Percentiles rank a stretch among this genome's conserved stretches.
These are phyloP conservation scores for Diaporthe eres DNA, from an alignment of 2,329 filamentous ascomycete species.

Conservation along the genomic window DNA sequence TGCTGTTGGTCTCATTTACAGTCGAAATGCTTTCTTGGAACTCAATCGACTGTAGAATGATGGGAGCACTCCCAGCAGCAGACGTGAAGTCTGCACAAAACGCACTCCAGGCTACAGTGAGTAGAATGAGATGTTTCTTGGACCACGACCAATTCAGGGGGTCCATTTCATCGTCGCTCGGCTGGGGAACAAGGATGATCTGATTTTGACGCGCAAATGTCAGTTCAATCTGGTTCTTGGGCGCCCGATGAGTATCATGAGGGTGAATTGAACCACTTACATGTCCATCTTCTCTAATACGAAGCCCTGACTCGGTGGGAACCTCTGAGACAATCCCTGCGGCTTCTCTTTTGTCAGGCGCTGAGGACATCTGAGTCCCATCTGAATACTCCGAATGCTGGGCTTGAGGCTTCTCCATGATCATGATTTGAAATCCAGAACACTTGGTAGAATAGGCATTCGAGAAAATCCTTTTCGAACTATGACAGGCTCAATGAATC, in stretches of 20 bases:
- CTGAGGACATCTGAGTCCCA: background rate
- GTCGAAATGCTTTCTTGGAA: slow-evolving; percentile 4
- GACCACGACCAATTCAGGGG: slow-evolving; percentile 44
- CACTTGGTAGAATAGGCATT: background rate
- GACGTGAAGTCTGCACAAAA: slow-evolving; percentile 43
- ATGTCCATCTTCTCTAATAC: slow-evolving; percentile 21
- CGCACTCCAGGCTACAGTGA: slow-evolving; percentile 41
- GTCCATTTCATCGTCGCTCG: slow-evolving; percentile 41
- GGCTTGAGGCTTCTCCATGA: slow-evolving; percentile 22
- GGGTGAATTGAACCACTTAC: background rate
- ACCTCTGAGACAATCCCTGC: background rate
- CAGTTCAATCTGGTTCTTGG: background rate
- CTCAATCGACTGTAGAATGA: slow-evolving; percentile 15
- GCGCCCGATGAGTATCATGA: too few species aligned
- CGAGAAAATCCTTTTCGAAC: background rate
- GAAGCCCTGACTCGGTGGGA: background rate
- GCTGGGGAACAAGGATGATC: slow-evolving; percentile 35
- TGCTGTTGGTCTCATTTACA: slow-evolving; percentile 39
- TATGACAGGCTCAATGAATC: background rate
- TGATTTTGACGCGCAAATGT: background rate
- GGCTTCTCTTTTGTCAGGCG: background rate
- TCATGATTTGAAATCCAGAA: background rate
- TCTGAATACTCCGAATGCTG: slow-evolving; percentile 9
- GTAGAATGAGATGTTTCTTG: slow-evolving; percentile 42
- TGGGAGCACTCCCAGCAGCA: slow-evolving; percentile 10